Conservation (phyloP, 768 basidiomycete species). For the Auriscalpium vulgare region DNA sequence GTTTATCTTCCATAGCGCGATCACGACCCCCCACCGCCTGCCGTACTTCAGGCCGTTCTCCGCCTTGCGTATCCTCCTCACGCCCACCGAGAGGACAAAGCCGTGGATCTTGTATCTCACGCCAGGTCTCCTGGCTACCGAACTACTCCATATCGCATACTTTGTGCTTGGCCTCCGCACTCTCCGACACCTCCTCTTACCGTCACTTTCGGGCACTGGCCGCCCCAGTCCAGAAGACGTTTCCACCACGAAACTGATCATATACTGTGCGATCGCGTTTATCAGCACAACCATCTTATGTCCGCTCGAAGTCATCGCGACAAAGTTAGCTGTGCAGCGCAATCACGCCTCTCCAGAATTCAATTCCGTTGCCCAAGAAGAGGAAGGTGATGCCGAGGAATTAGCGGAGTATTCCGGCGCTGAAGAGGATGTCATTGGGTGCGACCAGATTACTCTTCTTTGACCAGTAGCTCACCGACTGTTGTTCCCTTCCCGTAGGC, state of each 20-base stretch:
- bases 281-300: slow-evolving; percentile 53
- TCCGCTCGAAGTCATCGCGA: slow-evolving; percentile 75
- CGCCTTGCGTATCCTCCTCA: slow-evolving; percentile 64
- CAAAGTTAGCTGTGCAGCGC: slow-evolving; percentile 74
- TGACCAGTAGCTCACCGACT: neutral
- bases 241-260: slow-evolving; percentile 38
- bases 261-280: slow-evolving; percentile 51
- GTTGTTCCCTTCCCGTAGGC: neutral
- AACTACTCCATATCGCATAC: slow-evolving; percentile 38
- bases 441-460: slow-evolving; percentile 17
- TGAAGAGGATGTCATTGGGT: slow-evolving; percentile 86
- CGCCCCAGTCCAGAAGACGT: slow-evolving; percentile 33
- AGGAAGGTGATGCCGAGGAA: slow-evolving; percentile 51
- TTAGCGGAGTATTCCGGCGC: slow-evolving; percentile 54
- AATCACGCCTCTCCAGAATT: slow-evolving; percentile 73
- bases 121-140: slow-evolving; percentile 48
- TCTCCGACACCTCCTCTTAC: slow-evolving; percentile 47
- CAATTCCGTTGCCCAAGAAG: slow-evolving; percentile 68
- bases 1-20: slow-evolving; percentile 40
- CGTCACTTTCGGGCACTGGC: slow-evolving; percentile 36
- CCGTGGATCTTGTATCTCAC: slow-evolving; percentile 81
- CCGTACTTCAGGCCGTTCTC: slow-evolving; percentile 50
- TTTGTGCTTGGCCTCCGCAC: slow-evolving; percentile 34
- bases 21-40: slow-evolving; percentile 76
- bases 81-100: slow-evolving; percentile 68